Conservation (phyloP, 2,329 filamentous ascomycete genomes). For the Epichloe brachyelytri region DNA sequence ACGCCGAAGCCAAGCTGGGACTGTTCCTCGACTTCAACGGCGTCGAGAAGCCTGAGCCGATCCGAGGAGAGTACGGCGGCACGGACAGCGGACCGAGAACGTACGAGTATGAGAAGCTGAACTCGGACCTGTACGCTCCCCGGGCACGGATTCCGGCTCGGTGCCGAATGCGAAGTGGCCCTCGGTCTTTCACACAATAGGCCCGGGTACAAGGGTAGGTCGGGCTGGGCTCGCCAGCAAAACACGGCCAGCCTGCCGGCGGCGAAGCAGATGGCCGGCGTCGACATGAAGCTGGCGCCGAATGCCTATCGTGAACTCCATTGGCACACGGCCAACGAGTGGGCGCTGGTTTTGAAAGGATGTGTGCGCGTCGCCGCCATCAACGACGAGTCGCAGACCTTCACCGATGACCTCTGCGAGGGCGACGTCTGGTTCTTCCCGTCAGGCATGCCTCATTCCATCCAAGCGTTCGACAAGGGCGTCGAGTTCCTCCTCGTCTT, state of each 20-base stretch:
- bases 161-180: slow-evolving; percentile 39
- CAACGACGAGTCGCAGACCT: slow-evolving; percentile 35
- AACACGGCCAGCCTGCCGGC: slow-evolving; percentile 36
- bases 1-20: slow-evolving; percentile 34
- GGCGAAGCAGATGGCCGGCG: slow-evolving; percentile 40
- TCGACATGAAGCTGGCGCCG: slow-evolving; percentile 45
- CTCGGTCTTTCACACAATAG: slow-evolving; percentile 38
- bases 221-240: slow-evolving; percentile 43
- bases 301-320: slow-evolving; percentile 50
- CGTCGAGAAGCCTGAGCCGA: slow-evolving; percentile 39
- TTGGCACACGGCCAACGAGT: slow-evolving; percentile 44
- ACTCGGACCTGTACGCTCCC: slow-evolving; percentile 42
- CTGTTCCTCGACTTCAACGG: slow-evolving; percentile 40
- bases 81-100: slow-evolving; percentile 40
- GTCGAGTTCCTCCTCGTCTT: slow-evolving; percentile 49
- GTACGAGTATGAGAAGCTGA: slow-evolving; percentile 36
- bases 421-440: slow-evolving; percentile 29
- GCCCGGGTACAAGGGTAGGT: slow-evolving; percentile 25
- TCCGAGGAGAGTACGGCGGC: slow-evolving; percentile 35
- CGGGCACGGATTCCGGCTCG: slow-evolving; percentile 37
- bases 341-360: slow-evolving; percentile 40
- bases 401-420: slow-evolving; percentile 31
- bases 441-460: slow-evolving; percentile 34
- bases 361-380: slow-evolving; percentile 37
- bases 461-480: slow-evolving; percentile 42